Evolutionary conservation across 2,329 filamentous ascomycete species (phyloP), one percentile per base, ranked within the genome.

Genomic region (Calcarisporium arbuscula): DNA sequence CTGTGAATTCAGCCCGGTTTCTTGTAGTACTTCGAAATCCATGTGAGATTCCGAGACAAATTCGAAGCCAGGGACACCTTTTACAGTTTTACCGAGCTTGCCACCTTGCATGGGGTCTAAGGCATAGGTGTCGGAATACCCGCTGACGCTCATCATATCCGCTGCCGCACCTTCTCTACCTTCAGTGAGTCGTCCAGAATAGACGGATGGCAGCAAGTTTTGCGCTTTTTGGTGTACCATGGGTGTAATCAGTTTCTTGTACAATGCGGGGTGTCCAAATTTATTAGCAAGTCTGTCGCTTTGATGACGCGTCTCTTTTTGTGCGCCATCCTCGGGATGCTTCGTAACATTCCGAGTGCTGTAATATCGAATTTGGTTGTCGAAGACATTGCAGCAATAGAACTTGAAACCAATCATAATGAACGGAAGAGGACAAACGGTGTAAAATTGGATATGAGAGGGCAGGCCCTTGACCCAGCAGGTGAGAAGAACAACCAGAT

Each of bases 181-280:
- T 37, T 87, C 81, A 3, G 70, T 73, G 17, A 94, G 63, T 5
- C 90, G 81, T 9, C 89, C 90, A 17, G 80, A 80, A 56, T 95
- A 95, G 32, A 98, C 72, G 28, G 84, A 77, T n/a, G 82, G 81
- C 8, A 98, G 72, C 26, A 92, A 72, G 39, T 92, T 88, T 50
- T 92, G 85, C 3, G 87, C 86, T 60, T 85, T 94, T 35, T 86
- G 83, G 50, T 94, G 83, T 4, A 96, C 90, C 89, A 96, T 95
- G 4, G 90, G 90, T 0, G 88, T 94, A 48, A 90, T 89, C 15
- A 96, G 71, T 4, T 85, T 82, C 58, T 84, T 85, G 66, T 92
- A 95, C 12, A 96, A 70, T 5, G 85, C 88, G 2, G 90, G 92
- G 55, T 98, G 87, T 3, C 88, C 89, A 54, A 95, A 98, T 18